Evolutionary conservation across 2,329 filamentous ascomycete genomes (phyloP), one percentile per base, ranked within the genome.

Genomic region (Neurospora crassa): DNA sequence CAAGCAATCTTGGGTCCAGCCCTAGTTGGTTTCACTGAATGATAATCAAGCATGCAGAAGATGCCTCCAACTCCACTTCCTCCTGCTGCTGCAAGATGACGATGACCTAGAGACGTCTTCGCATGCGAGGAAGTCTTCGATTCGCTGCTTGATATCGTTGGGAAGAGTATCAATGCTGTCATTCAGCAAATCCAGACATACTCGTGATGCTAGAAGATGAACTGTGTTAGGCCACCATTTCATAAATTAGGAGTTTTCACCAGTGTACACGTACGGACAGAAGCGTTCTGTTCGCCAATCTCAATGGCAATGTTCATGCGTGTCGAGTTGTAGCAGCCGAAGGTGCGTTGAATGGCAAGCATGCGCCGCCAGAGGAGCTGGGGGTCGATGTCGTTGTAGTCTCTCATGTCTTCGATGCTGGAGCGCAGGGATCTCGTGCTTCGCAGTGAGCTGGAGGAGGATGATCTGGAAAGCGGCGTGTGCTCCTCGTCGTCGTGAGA

Each of bases 241-340:
- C 29, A 29, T 29, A 1, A 29, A 29, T 4, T 29, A 29, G 29
- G 29, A 5, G 4, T 29, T 29, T 29, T 29, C 29, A 29, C 29
- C 29, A 29, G 29, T 29, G 29, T 29, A 29, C 4, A 37, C 81
- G 75, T 76, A 83, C 82, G 81, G 68, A 81, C 77, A 67, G 80
- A 71, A 14, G 76, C 74, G 70, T 79, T 79, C 10, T 79, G 75
- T 11, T 78, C 75, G 11, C 78, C 78, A n/a, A 79, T 79, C 63
- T 81, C 79, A 24, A 83, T 76, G 1, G 82, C 82, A 1, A 82
- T 82, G 45, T 79, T 80, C 79, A 84, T 83, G 43, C 82, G 76
- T 16, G 82, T 81, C 24, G 81, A 83, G 70, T 82, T 83, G 76
- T 84, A 84, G 76, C 82, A 83, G 69, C 82, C 80, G 71, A 80